Evolutionary conservation across 164 flowering plant genomes (phyloP).

Genomic region (Tetrastigma voinierianum): DNA sequence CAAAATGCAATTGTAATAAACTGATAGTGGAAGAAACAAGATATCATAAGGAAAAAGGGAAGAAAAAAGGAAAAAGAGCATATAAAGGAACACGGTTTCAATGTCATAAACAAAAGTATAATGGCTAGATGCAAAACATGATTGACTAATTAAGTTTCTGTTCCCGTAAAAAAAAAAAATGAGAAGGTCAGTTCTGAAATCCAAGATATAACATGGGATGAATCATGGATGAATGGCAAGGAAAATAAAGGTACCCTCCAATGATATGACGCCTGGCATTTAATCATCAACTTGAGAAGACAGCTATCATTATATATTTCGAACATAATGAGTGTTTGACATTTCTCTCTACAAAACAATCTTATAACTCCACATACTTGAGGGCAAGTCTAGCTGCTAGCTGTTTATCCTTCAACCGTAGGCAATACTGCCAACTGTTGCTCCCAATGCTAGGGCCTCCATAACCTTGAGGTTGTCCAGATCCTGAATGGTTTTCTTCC

Average conservation of each 20-base stretch:
- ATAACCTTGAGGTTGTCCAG: slow-evolving; percentile 48
- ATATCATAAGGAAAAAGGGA: not conserved
- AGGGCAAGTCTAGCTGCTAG: slow-evolving; percentile 87
- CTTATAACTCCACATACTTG: slow-evolving; percentile 48
- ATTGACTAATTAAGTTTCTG: not conserved
- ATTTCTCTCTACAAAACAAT: not conserved
- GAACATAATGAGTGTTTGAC: no score
- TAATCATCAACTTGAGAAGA: not conserved
- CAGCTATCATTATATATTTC: not conserved
- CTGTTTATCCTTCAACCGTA: slow-evolving; percentile 86
- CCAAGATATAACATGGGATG: not conserved
- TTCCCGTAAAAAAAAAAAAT: not conserved
- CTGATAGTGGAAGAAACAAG: not conserved
- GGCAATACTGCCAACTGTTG: slow-evolving; percentile 92
- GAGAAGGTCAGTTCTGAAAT: not conserved
- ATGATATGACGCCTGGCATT: not conserved
- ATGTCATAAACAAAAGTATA: not conserved
- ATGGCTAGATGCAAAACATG: not conserved
- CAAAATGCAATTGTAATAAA: not conserved
- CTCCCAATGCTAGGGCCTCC: slow-evolving; percentile 57
- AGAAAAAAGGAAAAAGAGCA: not conserved
- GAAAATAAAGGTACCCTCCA: not conserved
- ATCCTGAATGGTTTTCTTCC: slow-evolving; percentile 48
- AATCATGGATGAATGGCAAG: not conserved
- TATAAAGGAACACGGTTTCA: not conserved